These are phyloP conservation scores for Wickerhamomyces subpelliculosus DNA, from an alignment of 805 yeast genomes.

Conservation along the genomic window DNA sequence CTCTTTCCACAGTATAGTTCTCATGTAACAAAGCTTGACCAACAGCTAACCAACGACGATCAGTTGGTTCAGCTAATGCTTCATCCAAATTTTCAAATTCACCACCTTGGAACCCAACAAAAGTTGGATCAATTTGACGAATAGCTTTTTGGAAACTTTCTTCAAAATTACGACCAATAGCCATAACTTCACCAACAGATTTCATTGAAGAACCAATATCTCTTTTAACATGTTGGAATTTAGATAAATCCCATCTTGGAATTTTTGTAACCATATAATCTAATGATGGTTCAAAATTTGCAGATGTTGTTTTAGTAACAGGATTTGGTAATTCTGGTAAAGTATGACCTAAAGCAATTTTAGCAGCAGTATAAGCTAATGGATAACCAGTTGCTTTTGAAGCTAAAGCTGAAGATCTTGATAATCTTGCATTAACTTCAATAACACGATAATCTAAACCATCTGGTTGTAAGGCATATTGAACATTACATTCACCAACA, in stretches of 20 bases:
- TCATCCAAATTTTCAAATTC: slow-evolving; percentile 72
- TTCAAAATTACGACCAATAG: slow-evolving; percentile 95
- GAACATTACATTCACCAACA: slow-evolving; percentile 98
- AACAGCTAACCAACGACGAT: slow-evolving; percentile 95
- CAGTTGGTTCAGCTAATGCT: slow-evolving; percentile 79
- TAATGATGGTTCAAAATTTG: slow-evolving; percentile 94
- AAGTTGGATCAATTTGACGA: slow-evolving; percentile 90
- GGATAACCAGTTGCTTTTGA: slow-evolving; percentile 99
- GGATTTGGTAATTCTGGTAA: slow-evolving; percentile 94
- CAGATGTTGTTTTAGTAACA: slow-evolving; percentile 92
- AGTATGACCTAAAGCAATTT: slow-evolving; percentile 90
- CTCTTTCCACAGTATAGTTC: slow-evolving; percentile 83
- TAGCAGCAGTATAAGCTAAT: slow-evolving; percentile 97
- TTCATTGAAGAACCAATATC: slow-evolving; percentile 95
- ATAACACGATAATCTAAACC: slow-evolving; percentile 93
- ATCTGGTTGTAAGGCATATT: slow-evolving; percentile 93
- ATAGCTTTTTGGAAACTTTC: slow-evolving; percentile 97
- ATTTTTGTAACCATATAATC: slow-evolving; percentile 96
- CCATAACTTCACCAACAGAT: slow-evolving; percentile 99
- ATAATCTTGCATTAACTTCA: slow-evolving; percentile 95
- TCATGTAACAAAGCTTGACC: slow-evolving; percentile 95
- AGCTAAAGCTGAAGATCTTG: slow-evolving; percentile 96
- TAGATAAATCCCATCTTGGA: slow-evolving; percentile 96
- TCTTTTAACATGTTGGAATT: slow-evolving; percentile 92
- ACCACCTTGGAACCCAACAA: slow-evolving; percentile 87